Base-by-base conservation (phyloP, 495 filamentous ascomycete genomes). In the Penicillium antarcticum region DNA sequence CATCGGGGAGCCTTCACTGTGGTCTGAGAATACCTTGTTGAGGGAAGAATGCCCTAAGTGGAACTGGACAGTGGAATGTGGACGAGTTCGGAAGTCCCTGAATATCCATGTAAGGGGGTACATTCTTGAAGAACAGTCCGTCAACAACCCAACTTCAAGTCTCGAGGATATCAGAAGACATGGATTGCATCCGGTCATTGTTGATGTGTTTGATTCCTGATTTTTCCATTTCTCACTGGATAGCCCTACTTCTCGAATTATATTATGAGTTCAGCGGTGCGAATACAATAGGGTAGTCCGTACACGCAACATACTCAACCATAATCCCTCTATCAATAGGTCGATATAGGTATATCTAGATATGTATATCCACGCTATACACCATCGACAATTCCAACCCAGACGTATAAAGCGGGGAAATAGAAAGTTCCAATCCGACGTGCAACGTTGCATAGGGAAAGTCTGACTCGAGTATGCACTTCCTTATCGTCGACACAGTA, bases 91-190 rank as follows among this genome's bases (percentile, higher is more conserved):
- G 16, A 35, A 26, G 13, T 31, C 46, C 41, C 18, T 36, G 29
- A 8, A 26, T 12, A 31, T 1, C 12, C 21, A 54, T 3, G 59
- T 55, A 65, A 65, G 62, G 62, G 53, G 58, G 6, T 7, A 7
- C 24, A 38, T 60, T 59, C 56, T 13, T 58, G 52, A 23, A 35
- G 12, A 48, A 33, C 42, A 17, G 36, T 16, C 37, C 19, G 42
- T 53, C 45, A 51, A 58, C 54, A 61, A 16, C 9, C 37, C 21
- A 23, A 9, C 2, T 29, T 29, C 2, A 40, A 26, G n/a, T 24
- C 32, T n/a, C 21, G 21, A 23, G 21, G n/a, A n/a, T n/a, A 33
- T 16, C n/a, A 3, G n/a, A 37, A 1, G 26, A 42, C 11, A 16
- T 47, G 14, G 16, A 21, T 47, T 38, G 23, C 9, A 35, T 7